Evolutionary conservation across 495 filamentous ascomycete genomes (phyloP).

Genomic region (Trypethelium eluteriae): DNA sequence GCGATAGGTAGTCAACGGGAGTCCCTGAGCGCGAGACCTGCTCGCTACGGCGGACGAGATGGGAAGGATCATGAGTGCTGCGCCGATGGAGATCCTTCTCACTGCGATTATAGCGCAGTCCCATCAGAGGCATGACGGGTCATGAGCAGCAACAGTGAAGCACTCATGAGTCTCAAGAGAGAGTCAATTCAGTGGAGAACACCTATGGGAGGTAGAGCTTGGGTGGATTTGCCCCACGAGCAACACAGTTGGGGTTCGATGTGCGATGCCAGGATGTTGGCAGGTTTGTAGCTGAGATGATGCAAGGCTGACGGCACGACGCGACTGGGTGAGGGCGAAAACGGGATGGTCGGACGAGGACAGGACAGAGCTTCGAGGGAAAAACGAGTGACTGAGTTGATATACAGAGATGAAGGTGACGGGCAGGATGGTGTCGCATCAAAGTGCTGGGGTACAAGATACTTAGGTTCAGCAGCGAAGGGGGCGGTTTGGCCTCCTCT

Average conservation of each 20-base stretch:
- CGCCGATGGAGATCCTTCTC: constrained; percentile 34
- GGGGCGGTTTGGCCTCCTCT: background rate
- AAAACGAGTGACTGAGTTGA: constrained; percentile 7
- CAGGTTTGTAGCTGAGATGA: constrained; percentile 10
- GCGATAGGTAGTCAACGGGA: constrained; percentile 21
- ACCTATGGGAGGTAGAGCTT: constrained; percentile 6
- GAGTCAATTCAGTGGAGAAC: constrained; percentile 21
- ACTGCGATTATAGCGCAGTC: constrained; percentile 31
- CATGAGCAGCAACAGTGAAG: constrained; percentile 17
- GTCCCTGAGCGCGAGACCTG: constrained; percentile 21
- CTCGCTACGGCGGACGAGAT: constrained; percentile 25
- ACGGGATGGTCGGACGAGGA: background rate
- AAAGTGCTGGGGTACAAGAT: background rate
- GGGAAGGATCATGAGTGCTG: constrained; percentile 35
- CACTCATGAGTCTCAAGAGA: background rate
- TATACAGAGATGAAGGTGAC: constrained; percentile 1
- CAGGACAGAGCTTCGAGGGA: background rate
- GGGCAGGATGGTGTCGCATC: background rate
- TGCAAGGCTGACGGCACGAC: constrained; percentile 5
- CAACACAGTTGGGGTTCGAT: background rate
- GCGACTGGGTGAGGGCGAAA: background rate
- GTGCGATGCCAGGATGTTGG: constrained; percentile 12
- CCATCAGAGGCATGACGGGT: constrained; percentile 36
- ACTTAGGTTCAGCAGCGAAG: background rate
- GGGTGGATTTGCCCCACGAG: background rate